phyloP scores from a whole-genome alignment of 768 basidiomycete species.

The Kwoniella dendrophila region DNA sequence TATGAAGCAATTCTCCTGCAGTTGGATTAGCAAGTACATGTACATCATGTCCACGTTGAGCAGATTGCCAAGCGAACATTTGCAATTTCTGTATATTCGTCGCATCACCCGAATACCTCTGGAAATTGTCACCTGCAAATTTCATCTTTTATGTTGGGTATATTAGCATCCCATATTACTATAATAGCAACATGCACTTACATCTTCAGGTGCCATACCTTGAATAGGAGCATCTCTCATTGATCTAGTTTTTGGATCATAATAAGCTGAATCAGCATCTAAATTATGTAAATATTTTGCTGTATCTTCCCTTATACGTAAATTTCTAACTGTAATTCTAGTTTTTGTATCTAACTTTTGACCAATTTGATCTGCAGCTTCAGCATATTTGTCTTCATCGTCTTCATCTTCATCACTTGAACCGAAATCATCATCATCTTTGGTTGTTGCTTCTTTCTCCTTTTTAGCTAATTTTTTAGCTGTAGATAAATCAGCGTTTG shows the following conservation, averaged over 20 bases:
- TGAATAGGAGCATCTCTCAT: constrained; percentile 95
- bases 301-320: constrained; percentile 98
- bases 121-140: constrained; percentile 97
- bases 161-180: not conserved
- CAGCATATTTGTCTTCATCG: constrained; percentile 97
- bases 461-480: constrained; percentile 75
- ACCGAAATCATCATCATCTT: constrained; percentile 83
- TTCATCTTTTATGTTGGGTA: constrained; percentile 49
- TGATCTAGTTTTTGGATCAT: constrained; percentile 98
- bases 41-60: constrained; percentile 87
- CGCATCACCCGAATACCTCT: constrained; percentile 88
- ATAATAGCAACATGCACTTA: constrained; percentile 57
- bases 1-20: constrained; percentile 86
- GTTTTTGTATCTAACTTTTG: constrained; percentile 98
- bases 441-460: constrained; percentile 57
- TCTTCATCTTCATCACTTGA: constrained; percentile 73
- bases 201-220: constrained; percentile 81
- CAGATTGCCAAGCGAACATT: constrained; percentile 96
- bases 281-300: constrained; percentile 98
- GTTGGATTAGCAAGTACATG: constrained; percentile 96
- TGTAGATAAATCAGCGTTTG: constrained; percentile 77
- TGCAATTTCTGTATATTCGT: constrained; percentile 87
- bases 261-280: constrained; percentile 93
- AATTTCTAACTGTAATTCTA: constrained; percentile 94
- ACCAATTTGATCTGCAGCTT: constrained; percentile 94